phyloP scores from a whole-genome alignment of 2,329 filamentous ascomycete genomes.

The Stachybotrys elegans region DNA sequence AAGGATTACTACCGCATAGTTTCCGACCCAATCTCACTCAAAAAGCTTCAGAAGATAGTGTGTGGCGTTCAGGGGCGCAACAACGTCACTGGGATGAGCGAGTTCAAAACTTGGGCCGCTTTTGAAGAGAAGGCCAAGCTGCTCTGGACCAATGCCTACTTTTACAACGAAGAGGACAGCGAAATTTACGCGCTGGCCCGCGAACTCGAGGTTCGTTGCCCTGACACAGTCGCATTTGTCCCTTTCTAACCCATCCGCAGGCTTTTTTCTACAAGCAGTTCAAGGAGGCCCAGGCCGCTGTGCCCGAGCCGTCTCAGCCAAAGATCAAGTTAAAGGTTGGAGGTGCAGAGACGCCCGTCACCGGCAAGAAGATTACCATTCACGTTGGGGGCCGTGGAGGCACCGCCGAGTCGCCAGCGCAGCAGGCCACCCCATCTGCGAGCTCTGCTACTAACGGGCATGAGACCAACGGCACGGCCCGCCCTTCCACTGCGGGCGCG shows the following conservation, averaged over 20 bases:
- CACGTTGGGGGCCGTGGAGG: slow-evolving; percentile 59
- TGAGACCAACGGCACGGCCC: slow-evolving; percentile 14
- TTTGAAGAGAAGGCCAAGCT: slow-evolving; percentile 76
- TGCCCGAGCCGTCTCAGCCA: slow-evolving; percentile 66
- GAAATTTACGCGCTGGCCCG: slow-evolving; percentile 73
- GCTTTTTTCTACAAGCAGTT: slow-evolving; percentile 64
- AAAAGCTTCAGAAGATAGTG: slow-evolving; percentile 70
- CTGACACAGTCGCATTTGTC: too few relatives aligned
- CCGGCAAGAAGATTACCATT: slow-evolving; percentile 64
- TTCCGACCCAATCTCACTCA: slow-evolving; percentile 72
- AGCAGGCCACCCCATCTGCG: slow-evolving; percentile 25
- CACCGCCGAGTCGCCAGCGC: slow-evolving; percentile 46
- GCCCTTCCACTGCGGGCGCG: slow-evolving; percentile 14
- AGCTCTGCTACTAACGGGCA: slow-evolving; percentile 15
- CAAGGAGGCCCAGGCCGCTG: slow-evolving; percentile 65
- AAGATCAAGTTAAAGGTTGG: slow-evolving; percentile 78
- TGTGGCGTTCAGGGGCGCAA: slow-evolving; percentile 67
- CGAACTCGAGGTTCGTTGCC: slow-evolving; percentile 65
- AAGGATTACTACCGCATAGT: slow-evolving; percentile 88
- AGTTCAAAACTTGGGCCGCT: slow-evolving; percentile 76
- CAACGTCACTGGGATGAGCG: slow-evolving; percentile 55
- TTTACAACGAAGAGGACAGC: slow-evolving; percentile 89
- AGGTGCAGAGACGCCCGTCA: slow-evolving; percentile 35
- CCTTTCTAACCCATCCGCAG: too few relatives aligned
- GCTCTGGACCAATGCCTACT: slow-evolving; percentile 83